These are phyloP conservation scores for Hypoxylon sp. DNA, from an alignment of 2,329 filamentous ascomycete genomes.

Conservation along the genomic window DNA sequence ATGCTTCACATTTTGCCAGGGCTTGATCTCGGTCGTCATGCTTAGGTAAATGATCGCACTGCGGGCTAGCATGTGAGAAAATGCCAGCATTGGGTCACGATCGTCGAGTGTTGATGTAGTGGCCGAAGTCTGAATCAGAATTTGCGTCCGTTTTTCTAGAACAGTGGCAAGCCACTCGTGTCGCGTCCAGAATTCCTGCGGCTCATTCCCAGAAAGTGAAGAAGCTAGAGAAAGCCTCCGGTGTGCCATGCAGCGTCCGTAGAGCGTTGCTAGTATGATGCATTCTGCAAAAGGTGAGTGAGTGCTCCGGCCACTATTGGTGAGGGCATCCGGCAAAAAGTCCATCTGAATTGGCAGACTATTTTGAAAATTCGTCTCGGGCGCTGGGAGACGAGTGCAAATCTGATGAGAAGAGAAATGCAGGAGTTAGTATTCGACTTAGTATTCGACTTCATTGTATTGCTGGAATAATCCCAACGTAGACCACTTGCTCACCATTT, in stretches of 20 bases:
- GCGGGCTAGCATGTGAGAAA: constrained; percentile 12
- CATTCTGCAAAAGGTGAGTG: constrained; percentile 6
- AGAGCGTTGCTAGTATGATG: constrained; percentile 12
- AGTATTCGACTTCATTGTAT: background rate
- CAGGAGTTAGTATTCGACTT: background rate
- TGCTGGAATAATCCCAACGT: background rate
- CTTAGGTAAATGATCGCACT: constrained; percentile 10
- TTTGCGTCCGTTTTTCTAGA: constrained; percentile 1
- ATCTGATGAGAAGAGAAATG: background rate
- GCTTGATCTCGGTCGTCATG: background rate
- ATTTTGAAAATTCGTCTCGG: constrained; percentile 15
- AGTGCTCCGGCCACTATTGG: background rate
- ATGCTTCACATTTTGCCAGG: constrained; percentile 1
- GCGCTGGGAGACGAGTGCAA: constrained; percentile 18
- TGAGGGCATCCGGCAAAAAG: constrained; percentile 5
- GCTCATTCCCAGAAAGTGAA: constrained; percentile 1
- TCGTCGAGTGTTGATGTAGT: background rate
- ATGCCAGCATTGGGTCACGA: constrained; percentile 4
- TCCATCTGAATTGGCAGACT: background rate
- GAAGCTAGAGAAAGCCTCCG: background rate
- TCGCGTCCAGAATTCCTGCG: background rate
- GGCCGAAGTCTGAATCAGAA: background rate
- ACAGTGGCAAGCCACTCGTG: constrained; percentile 3
- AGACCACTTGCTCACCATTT: constrained; percentile 15
- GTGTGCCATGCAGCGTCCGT: constrained; percentile 8